Evolutionary conservation across 148 eudicot species (phyloP).

Genomic region (Tetragonia tetragonoides): DNA sequence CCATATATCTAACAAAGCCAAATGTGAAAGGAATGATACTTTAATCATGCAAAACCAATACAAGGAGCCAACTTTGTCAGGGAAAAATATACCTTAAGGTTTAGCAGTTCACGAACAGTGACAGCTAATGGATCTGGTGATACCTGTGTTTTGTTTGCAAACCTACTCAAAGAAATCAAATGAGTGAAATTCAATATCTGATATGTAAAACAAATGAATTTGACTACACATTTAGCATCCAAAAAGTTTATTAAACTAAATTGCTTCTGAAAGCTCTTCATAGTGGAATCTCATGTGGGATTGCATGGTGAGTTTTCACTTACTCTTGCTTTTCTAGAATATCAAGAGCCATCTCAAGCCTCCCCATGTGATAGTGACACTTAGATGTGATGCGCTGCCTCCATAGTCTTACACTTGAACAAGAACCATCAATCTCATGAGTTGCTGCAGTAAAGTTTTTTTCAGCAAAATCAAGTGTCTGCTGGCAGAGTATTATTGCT

Average conservation of each 20-base stretch:
- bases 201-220: neutral
- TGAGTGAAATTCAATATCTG: slow-evolving; percentile 4
- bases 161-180: slow-evolving; percentile 29
- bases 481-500: slow-evolving; percentile 70
- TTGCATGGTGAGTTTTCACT: slow-evolving; percentile 22
- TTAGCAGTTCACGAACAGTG: slow-evolving; percentile 60
- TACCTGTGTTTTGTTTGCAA: slow-evolving; percentile 36
- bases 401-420: slow-evolving; percentile 46
- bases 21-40: neutral
- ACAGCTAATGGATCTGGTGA: slow-evolving; percentile 44
- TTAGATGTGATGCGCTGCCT: slow-evolving; percentile 56
- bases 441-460: slow-evolving; percentile 43
- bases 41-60: neutral
- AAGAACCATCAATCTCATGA: slow-evolving; percentile 27
- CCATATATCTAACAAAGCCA: neutral
- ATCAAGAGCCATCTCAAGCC: slow-evolving; percentile 78
- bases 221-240: slow-evolving; percentile 5
- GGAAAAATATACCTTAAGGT: slow-evolving; percentile 50
- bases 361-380: slow-evolving; percentile 76
- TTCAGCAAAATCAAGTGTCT: slow-evolving; percentile 64
- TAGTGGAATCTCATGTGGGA: neutral
- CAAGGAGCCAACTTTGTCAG: neutral
- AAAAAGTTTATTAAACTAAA: neutral
- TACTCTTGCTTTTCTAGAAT: slow-evolving; percentile 56
- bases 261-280: slow-evolving; percentile 4